A percentile compares a stretch with the other conserved stretches of the same genome.
Evolutionary conservation across 2,329 filamentous ascomycete genomes (phyloP).

Genomic region (Trichoderma sp.): DNA sequence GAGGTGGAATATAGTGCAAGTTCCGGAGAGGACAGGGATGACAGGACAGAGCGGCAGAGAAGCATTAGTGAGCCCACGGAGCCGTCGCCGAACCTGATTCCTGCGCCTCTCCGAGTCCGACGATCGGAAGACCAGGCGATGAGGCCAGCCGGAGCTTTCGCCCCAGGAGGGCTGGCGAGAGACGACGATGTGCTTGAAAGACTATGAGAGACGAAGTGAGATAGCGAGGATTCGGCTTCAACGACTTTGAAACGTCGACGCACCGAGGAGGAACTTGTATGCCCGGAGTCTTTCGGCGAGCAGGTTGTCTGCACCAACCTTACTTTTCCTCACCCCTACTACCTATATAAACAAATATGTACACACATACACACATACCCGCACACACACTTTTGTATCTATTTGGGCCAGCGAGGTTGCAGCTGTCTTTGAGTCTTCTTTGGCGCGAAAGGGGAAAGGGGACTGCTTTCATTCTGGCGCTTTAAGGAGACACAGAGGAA

Average conservation of each 20-base stretch:
- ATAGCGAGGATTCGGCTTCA: neutral
- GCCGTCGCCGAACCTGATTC: conserved; percentile 40
- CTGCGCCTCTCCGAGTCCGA: conserved; percentile 41
- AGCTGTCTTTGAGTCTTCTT: neutral
- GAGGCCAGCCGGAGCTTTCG: neutral
- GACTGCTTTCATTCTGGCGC: conserved; percentile 12
- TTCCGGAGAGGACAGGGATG: conserved; percentile 56
- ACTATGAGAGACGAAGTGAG: neutral
- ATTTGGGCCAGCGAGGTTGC: neutral
- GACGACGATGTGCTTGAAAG: neutral
- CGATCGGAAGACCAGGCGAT: conserved; percentile 31
- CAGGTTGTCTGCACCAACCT: neutral
- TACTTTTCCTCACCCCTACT: neutral
- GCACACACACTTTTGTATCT: conserved; percentile 1
- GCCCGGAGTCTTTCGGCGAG: neutral
- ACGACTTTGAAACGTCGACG: neutral
- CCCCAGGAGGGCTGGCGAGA: neutral
- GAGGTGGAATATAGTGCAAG: conserved; percentile 62
- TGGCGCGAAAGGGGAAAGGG: conserved; percentile 12
- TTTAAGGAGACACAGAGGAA: neutral
- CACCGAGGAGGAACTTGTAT: neutral
- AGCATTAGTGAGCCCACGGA: conserved; percentile 52
- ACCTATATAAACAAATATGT: neutral
- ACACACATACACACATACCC: neutral
- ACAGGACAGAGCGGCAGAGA: conserved; percentile 60